These are phyloP conservation scores for Vachellia collinsii DNA, from an alignment of 306 rosid genomes.

Conservation along the genomic window DNA sequence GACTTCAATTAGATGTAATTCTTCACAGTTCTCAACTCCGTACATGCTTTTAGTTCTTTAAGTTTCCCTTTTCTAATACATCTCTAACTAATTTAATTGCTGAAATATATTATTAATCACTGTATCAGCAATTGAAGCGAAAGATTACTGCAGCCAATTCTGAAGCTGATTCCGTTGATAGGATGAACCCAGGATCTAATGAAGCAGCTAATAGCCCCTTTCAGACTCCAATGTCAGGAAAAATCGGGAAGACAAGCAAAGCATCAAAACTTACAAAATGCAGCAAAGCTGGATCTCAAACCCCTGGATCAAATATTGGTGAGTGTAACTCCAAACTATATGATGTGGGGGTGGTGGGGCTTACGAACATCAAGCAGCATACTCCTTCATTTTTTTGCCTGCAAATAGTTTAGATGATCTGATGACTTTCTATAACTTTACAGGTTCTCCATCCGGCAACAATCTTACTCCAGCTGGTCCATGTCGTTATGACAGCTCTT, in stretches of 20 bases:
- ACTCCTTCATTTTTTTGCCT: constrained; percentile 11
- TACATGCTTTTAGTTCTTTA: background rate
- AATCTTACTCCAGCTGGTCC: constrained; percentile 93
- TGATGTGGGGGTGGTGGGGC: constrained; percentile 16
- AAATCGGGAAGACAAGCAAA: constrained; percentile 72
- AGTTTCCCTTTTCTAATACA: constrained; percentile 9
- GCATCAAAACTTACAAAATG: constrained; percentile 72
- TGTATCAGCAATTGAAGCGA: constrained; percentile 72
- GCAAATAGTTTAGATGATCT: constrained; percentile 19
- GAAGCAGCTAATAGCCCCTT: constrained; percentile 56
- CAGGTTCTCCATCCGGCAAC: constrained; percentile 90
- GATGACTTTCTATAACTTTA: constrained; percentile 36
- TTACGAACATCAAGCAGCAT: constrained; percentile 14
- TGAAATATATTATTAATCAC: constrained; percentile 25
- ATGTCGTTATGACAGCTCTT: constrained; percentile 98
- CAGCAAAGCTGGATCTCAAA: constrained; percentile 74
- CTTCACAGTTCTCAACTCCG: constrained; percentile 26
- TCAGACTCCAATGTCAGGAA: constrained; percentile 76
- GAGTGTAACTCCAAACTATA: constrained; percentile 40
- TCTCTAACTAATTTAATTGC: constrained; percentile 25
- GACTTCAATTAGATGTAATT: constrained; percentile 9
- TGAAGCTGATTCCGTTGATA: constrained; percentile 73
- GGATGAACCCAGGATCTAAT: constrained; percentile 55
- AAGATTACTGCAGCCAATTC: constrained; percentile 61
- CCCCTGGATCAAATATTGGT: constrained; percentile 78